These are phyloP conservation scores for Isoetes taiwanensis DNA, from an alignment of 75 land plant species.

Conservation along the genomic window DNA sequence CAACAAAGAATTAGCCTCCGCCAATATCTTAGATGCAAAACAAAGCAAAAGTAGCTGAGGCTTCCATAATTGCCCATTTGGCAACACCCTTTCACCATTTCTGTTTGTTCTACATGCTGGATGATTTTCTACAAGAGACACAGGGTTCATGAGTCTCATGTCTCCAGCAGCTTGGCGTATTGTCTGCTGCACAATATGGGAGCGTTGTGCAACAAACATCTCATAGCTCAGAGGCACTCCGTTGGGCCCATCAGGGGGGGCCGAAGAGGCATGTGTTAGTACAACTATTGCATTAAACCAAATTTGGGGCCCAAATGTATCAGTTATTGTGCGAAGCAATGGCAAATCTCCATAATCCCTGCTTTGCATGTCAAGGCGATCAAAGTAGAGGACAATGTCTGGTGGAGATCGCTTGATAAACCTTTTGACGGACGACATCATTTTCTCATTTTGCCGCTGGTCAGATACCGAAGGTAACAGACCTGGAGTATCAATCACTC, in stretches of 20 bases:
- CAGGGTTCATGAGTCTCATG: conserved; percentile 5
- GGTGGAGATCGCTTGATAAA: conserved; percentile 5
- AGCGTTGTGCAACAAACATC: conserved; percentile 9
- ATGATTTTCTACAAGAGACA: conserved; percentile 6
- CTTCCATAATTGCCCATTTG: conserved; percentile 1
- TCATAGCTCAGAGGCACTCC: conserved; percentile 2
- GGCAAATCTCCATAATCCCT: conserved; percentile 8
- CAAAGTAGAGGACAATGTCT: conserved; percentile 8
- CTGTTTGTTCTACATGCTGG: background rate
- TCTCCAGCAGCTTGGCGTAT: conserved; percentile 3
- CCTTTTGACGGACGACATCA: background rate
- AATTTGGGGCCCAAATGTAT: conserved; percentile 14
- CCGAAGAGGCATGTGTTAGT: conserved; percentile 2
- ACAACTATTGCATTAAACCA: conserved; percentile 51
- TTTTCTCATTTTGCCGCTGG: conserved; percentile 4
- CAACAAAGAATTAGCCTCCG: conserved; percentile 4
- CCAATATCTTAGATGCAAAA: conserved; percentile 5
- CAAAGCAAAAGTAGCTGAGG: background rate
- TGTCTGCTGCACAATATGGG: conserved; percentile 3
- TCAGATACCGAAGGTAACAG: background rate
- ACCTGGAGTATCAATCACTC: conserved; percentile 7
- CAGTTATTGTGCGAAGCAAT: conserved; percentile 1
- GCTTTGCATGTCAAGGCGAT: conserved; percentile 6
- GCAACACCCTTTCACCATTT: conserved; percentile 1
- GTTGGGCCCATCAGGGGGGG: conserved; percentile 2